These are phyloP conservation scores for Mrakiaceae sp. DNA, from an alignment of 1,284 basidiomycete genomes.

Conservation along the genomic window DNA sequence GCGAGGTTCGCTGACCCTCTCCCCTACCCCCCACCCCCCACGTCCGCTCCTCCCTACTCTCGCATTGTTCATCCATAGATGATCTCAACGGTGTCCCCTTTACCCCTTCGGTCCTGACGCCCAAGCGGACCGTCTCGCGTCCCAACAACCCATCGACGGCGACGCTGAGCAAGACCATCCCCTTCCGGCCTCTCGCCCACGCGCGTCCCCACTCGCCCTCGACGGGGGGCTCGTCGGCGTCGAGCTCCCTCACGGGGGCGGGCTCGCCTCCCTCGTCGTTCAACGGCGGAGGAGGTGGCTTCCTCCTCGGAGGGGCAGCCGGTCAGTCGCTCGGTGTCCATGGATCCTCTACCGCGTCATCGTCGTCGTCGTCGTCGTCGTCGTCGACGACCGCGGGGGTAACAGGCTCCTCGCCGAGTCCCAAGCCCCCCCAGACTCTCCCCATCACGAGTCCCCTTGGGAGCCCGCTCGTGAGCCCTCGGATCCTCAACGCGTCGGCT, in stretches of 20 bases:
- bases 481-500: conserved; percentile 53
- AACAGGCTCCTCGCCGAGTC: conserved; percentile 22
- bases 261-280: conserved; percentile 33
- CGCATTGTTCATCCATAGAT: conserved; percentile 28
- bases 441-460: conserved; percentile 26
- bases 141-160: not conserved
- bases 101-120: conserved; percentile 60
- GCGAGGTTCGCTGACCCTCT: not conserved
- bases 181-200: conserved; percentile 50
- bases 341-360: conserved; percentile 34
- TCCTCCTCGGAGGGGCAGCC: no score
- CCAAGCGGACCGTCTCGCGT: conserved; percentile 46
- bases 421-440: conserved; percentile 35
- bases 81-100: conserved; percentile 70
- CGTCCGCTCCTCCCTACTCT: not conserved
- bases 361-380: conserved; percentile 43
- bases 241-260: conserved; percentile 31
- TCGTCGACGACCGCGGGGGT: not conserved
- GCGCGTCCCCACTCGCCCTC: conserved; percentile 20
- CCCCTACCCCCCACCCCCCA: not conserved
- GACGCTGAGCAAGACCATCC: conserved; percentile 44
- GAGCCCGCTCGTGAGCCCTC: conserved; percentile 34
- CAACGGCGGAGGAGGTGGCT: not conserved
- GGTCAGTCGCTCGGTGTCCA: conserved; percentile 13
- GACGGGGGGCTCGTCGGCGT: conserved; percentile 20